Conservation (phyloP, 2,329 filamentous ascomycete genomes). For the Fusarium sp. region DNA sequence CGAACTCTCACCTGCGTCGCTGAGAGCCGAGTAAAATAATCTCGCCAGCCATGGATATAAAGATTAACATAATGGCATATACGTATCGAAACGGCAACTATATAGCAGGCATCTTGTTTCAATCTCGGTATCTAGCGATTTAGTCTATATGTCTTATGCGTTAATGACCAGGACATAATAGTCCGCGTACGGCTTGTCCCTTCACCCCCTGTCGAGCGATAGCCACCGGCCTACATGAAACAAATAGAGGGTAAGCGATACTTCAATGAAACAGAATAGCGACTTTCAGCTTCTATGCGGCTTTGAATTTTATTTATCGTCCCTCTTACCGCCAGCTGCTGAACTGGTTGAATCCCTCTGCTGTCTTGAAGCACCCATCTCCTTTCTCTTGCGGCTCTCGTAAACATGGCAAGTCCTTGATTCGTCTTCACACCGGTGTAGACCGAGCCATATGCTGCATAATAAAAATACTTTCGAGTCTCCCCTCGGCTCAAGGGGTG, state of each 20-base stretch:
- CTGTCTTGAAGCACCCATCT: conserved; percentile 5
- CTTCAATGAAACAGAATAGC: conserved; percentile 10
- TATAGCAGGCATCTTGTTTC: conserved; percentile 22
- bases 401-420: conserved; percentile 4
- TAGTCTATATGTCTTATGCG: conserved; percentile 8
- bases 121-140: conserved; percentile 29
- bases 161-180: conserved; percentile 4
- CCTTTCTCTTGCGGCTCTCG: background rate
- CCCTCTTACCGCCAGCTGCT: background rate
- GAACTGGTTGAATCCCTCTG: background rate
- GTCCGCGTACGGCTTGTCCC: background rate
- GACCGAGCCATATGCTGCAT: conserved; percentile 1
- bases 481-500: background rate
- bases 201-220: background rate
- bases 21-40: background rate
- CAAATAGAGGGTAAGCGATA: conserved; percentile 27
- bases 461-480: conserved; percentile 1
- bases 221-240: conserved; percentile 17
- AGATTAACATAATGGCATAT: background rate
- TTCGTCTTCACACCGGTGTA: conserved; percentile 3
- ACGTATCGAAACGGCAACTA: background rate
- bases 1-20: background rate
- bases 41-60: background rate
- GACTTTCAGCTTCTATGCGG: conserved; percentile 1
- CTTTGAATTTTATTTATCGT: background rate